A percentile compares a stretch with the other conserved stretches of the same genome.
These are phyloP conservation scores for Peribolospora kevripleyi DNA, from an alignment of 768 basidiomycete genomes.

Conservation along the genomic window DNA sequence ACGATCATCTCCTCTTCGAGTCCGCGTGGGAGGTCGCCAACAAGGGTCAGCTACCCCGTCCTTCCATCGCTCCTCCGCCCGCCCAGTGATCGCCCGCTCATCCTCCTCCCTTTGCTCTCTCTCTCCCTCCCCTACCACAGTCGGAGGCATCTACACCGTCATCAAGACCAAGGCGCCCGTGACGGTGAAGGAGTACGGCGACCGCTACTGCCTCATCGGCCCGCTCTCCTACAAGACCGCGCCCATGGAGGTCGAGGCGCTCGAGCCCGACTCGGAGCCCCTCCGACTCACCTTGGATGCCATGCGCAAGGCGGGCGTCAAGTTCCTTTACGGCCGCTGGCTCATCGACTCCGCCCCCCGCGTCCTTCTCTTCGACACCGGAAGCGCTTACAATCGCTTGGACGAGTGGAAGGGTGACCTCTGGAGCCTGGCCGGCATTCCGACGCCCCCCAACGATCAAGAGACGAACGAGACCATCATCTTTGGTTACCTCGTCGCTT, in stretches of 20 bases:
- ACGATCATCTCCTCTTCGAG: conserved; percentile 64
- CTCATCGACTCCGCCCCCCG: conserved; percentile 89
- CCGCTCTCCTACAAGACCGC: conserved; percentile 97
- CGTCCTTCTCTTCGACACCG: conserved; percentile 87
- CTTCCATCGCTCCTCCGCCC: background rate
- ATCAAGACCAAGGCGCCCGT: conserved; percentile 99
- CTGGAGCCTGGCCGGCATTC: conserved; percentile 95
- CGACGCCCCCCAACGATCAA: conserved; percentile 81
- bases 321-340: conserved; percentile 89
- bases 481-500: conserved; percentile 91
- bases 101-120: background rate
- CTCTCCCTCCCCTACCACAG: conserved; percentile 16
- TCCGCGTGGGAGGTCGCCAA: conserved; percentile 79
- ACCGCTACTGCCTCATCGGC: conserved; percentile 84
- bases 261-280: conserved; percentile 39
- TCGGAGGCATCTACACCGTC: conserved; percentile 97
- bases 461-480: conserved; percentile 97
- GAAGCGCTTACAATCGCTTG: conserved; percentile 56
- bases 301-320: conserved; percentile 78
- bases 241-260: conserved; percentile 92
- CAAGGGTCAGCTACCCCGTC: conserved; percentile 26
- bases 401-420: conserved; percentile 99
- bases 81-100: background rate
- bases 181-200: conserved; percentile 84
- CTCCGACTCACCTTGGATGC: conserved; percentile 47